Base-by-base conservation (phyloP, 805 yeast species). In the Yarrowia sp. region DNA sequence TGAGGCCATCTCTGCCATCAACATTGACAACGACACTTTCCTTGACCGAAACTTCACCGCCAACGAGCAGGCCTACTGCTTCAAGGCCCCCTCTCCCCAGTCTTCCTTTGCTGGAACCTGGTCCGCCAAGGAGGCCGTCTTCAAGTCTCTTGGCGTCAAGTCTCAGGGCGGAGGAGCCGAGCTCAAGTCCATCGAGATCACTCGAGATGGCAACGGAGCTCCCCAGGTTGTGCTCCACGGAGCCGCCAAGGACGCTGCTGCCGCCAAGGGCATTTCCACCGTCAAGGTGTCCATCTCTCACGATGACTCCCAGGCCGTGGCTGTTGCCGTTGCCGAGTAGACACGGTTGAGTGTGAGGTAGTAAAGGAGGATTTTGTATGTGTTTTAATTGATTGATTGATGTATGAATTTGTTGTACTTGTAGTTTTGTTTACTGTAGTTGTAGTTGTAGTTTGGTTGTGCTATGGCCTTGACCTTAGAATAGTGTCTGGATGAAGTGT, bases 71-170 rank as follows among this genome's bases (percentile, higher is more conserved):
- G 80, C 79, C 39, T 95, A 95, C 82, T 92, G 98, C 77, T 70
- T 77, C 67, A 74, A 80, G 38, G 86, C 97, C 36, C 81, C 98
- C 47, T 82, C 83, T 69, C 90, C 95, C 61, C 89, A 86, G 73
- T 90, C 98, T 13, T 90, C 98, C 3, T 95, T 84, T 78, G 92
- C 99, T 32, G 99, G 99, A 55, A 89, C 96, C 48, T 95, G 99
- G 99, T 90, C 97, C 35, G 99, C 99, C 50, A 95, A 95, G 80
- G 99, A 95, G 80, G 99, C 99, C 47, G 98, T 92, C 39, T 95
- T 95, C 87, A 95, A 95, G 81, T 90, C 97, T 17, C 81, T 95
- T 74, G 92, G 95, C 67, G 96, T 90, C 68, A 83, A 84, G 73
- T 86, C 96, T 53, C 84, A 86, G 74, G 99, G 99, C 67, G 97